Evolutionary conservation across 345 rosid genomes (phyloP).

Genomic region (Eucalyptus pumila): DNA sequence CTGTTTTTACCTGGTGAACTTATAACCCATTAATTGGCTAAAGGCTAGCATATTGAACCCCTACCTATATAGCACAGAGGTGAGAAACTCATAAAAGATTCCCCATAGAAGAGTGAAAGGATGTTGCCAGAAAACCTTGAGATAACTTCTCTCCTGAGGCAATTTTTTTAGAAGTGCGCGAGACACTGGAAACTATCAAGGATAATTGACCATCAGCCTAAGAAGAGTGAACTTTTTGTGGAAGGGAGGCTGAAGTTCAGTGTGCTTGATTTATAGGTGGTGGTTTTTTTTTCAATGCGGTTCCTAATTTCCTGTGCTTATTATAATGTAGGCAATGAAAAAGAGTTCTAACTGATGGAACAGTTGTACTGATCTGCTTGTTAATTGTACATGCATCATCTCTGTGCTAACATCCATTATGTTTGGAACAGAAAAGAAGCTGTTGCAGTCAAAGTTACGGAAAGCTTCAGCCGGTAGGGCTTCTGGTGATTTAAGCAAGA

Average conservation of each 20-base stretch:
- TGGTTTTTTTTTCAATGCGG: background rate
- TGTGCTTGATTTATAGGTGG: background rate
- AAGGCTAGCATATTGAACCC: background rate
- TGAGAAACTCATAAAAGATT: background rate
- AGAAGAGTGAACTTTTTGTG: background rate
- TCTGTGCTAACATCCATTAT: background rate
- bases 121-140: background rate
- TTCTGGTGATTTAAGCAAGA: constrained; percentile 25
- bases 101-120: background rate
- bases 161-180: background rate
- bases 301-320: background rate
- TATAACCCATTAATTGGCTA: background rate
- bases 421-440: constrained; percentile 70
- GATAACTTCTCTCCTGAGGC: background rate
- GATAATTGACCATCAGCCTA: background rate
- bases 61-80: background rate
- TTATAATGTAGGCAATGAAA: background rate
- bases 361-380: background rate
- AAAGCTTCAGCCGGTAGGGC: constrained; percentile 57
- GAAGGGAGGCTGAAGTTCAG: background rate
- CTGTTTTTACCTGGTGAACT: background rate
- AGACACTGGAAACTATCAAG: background rate
- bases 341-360: background rate
- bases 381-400: background rate
- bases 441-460: constrained; percentile 72